Evolutionary conservation across 148 eudicot species (phyloP).

Genomic region (Amaranthus palmeri): DNA sequence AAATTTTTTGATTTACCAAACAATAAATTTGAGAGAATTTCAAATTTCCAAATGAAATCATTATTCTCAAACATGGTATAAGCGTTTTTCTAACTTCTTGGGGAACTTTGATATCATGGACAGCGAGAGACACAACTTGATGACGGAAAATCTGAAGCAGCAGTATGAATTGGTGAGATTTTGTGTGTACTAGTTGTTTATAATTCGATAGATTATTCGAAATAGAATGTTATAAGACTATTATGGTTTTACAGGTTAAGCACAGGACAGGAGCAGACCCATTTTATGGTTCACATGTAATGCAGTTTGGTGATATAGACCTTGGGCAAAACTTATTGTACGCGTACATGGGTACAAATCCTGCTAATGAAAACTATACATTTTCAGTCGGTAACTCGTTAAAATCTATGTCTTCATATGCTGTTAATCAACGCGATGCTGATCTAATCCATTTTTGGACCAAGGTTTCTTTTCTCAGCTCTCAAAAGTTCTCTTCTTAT

Average conservation of each 20-base stretch:
- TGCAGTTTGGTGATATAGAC: constrained; percentile 81
- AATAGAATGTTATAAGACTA: background rate
- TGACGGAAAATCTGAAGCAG: constrained; percentile 37
- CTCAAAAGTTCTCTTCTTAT: background rate
- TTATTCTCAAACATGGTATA: no score
- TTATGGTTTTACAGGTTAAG: constrained; percentile 54
- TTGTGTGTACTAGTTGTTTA: background rate
- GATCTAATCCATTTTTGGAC: constrained; percentile 95
- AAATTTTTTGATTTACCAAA: background rate
- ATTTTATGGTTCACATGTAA: constrained; percentile 82
- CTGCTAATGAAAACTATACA: constrained; percentile 82
- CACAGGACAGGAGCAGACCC: constrained; percentile 52
- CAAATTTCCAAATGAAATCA: no score
- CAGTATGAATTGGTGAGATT: constrained; percentile 41
- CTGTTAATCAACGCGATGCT: constrained; percentile 96
- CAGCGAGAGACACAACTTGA: constrained; percentile 43
- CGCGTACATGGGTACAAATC: constrained; percentile 84
- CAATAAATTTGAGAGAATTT: no score
- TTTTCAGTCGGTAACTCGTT: constrained; percentile 46
- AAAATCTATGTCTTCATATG: constrained; percentile 34
- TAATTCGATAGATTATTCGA: background rate
- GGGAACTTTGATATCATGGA: background rate
- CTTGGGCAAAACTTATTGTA: constrained; percentile 50
- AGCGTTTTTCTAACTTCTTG: no score
- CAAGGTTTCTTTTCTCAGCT: constrained; percentile 48